Conservation (phyloP, 495 filamentous ascomycete genomes). For the Penicillium coprophilum region DNA sequence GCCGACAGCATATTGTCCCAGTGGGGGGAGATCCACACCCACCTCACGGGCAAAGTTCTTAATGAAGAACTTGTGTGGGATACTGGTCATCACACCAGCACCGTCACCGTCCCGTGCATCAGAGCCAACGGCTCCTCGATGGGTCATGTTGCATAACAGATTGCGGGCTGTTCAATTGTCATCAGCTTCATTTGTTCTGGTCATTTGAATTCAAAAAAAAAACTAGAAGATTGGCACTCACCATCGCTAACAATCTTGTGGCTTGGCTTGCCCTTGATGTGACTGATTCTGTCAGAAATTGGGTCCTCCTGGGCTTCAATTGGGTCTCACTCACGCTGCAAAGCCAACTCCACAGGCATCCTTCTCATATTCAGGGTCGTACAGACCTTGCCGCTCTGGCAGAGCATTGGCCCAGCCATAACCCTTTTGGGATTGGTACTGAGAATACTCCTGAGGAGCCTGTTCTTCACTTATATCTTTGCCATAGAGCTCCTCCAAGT, state of each 20-base stretch:
- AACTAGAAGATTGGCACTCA: slow-evolving; percentile 46
- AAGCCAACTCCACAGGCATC: slow-evolving; percentile 99
- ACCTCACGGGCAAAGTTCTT: slow-evolving; percentile 96
- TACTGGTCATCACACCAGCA: slow-evolving; percentile 98
- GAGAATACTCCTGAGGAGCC: slow-evolving; percentile 63
- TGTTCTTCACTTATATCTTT: slow-evolving; percentile 61
- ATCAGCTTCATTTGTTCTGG: background rate
- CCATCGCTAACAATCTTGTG: slow-evolving; percentile 99
- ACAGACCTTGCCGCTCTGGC: slow-evolving; percentile 96
- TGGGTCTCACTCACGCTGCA: slow-evolving; percentile 71
- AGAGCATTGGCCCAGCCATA: slow-evolving; percentile 93
- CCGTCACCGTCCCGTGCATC: slow-evolving; percentile 97
- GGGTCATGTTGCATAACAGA: slow-evolving; percentile 99
- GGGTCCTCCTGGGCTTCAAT: slow-evolving; percentile 11
- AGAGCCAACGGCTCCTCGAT: slow-evolving; percentile 95
- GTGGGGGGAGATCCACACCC: slow-evolving; percentile 78
- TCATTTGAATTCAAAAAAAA: background rate
- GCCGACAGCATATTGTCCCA: slow-evolving; percentile 94
- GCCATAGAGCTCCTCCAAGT: slow-evolving; percentile 65
- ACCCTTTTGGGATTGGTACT: slow-evolving; percentile 85
- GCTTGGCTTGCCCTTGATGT: slow-evolving; percentile 95
- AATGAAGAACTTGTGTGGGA: slow-evolving; percentile 97
- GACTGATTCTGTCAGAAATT: slow-evolving; percentile 47
- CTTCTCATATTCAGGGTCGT: slow-evolving; percentile 95
- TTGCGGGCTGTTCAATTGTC: slow-evolving; percentile 65